Evolutionary conservation across 352 stramenopile species (phyloP), one percentile per base, ranked within the genome.

Genomic region (Globisporangium acanthophoron): DNA sequence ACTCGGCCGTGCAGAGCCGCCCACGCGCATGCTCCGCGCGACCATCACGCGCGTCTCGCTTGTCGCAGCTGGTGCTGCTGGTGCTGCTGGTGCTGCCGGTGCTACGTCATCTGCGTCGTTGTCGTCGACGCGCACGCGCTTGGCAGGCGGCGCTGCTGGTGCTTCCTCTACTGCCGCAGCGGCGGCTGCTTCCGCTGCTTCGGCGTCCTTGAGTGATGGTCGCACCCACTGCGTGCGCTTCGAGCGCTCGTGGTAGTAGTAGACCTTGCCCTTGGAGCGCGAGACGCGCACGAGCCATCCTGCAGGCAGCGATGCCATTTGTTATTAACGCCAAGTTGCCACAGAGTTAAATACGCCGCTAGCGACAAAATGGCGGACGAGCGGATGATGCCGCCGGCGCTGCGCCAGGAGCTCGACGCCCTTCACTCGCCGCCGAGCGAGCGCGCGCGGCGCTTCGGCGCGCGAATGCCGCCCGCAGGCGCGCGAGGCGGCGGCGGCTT

Each of bases 201-300:
- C 39, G 13, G 31, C 20, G 7, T 48, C 51, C 2, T 12, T 13
- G 31, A 44, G 16, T 8, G 65, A 78, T 8, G 80, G 78, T 18
- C 80, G 71, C 15, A 61, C 72, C 80, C 82, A 92, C 52, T 84
- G 74, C 41, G 78, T 88, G 65, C 66, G 59, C 20, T 78, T 70
- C 24, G 69, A 80, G 46, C 18, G 47, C 33, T 65, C 59, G 61
- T 90, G 71, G 62, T 82, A 75, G 61, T 92, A 92, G 66, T 82
- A 92, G 18, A 89, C 64, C 61, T 75, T 81, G 59, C 71, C 61
- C 54, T 90, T 92, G 43, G 79, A 82, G 18, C 78, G 74, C 45
- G 79, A 92, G 53, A 92, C 67, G 27, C 81, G 78, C 48, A 92
- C 66, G 21, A 74, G 59, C 81, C 81, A 90, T 18, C 73, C 74